Percentiles rank a stretch among this genome's conserved stretches.
Conservation (phyloP, 768 basidiomycete species). For the Hygrophoropsis aurantiaca region DNA sequence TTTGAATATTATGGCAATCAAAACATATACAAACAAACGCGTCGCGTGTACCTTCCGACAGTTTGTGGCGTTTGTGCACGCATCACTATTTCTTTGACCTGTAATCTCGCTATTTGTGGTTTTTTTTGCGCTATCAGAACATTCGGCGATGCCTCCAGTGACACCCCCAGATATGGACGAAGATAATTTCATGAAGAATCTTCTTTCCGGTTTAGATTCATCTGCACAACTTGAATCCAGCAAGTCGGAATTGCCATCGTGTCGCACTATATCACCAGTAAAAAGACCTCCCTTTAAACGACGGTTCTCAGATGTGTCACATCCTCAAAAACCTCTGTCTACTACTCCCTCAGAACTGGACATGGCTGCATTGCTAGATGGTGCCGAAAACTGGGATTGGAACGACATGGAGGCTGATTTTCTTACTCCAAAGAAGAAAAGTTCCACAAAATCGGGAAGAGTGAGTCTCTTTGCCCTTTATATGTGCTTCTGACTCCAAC, state of each 20-base stretch:
- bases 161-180: conserved; percentile 46
- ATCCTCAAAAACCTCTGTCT: conserved; percentile 12
- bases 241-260: conserved; percentile 32
- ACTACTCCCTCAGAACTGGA: conserved; percentile 33
- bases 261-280: conserved; percentile 4
- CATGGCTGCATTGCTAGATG: conserved; percentile 53
- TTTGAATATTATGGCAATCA: not conserved
- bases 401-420: conserved; percentile 53
- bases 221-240: conserved; percentile 28
- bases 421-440: conserved; percentile 50
- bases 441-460: conserved; percentile 25
- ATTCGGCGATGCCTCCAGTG: conserved; percentile 33
- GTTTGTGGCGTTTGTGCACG: no score
- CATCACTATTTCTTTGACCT: no score
- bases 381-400: conserved; percentile 73
- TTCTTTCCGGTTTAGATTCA: conserved; percentile 53
- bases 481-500: conserved; percentile 1
- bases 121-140: no score
- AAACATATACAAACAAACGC: conserved; percentile 3
- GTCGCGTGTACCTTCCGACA: conserved; percentile 3
- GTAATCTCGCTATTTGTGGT: no score
- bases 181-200: conserved; percentile 53
- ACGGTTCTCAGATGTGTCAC: conserved; percentile 20
- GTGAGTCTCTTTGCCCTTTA: not conserved
- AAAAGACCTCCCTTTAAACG: conserved; percentile 13